These are phyloP conservation scores for Salix koriyanagi DNA, from an alignment of 345 rosid species.

Conservation along the genomic window DNA sequence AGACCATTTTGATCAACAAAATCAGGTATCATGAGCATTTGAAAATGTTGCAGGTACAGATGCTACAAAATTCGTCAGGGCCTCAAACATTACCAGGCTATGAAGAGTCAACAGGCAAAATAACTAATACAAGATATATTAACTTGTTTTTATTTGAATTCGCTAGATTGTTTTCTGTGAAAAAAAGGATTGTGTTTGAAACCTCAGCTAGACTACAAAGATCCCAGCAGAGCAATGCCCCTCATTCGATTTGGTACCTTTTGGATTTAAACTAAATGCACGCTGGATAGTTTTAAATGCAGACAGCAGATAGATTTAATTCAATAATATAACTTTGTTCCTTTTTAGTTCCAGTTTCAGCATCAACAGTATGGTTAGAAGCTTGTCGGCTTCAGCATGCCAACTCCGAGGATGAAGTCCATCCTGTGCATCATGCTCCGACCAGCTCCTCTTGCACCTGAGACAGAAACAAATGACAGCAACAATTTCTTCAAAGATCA, in stretches of 20 bases:
- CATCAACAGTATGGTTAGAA: conserved; percentile 23
- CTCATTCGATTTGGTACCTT: not conserved
- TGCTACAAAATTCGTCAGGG: too few species aligned
- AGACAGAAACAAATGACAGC: not conserved
- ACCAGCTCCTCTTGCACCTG: conserved; percentile 80
- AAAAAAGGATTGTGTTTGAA: not conserved
- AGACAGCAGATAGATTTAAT: not conserved
- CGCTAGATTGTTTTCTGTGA: not conserved
- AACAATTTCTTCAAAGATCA: not conserved
- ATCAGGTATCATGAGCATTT: too few species aligned
- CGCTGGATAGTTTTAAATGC: not conserved
- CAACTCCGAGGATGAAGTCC: conserved; percentile 75
- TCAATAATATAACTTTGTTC: conserved; percentile 37
- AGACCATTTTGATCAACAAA: too few species aligned
- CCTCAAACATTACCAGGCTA: too few species aligned
- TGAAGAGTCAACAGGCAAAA: not conserved
- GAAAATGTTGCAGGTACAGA: too few species aligned
- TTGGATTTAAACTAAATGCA: not conserved
- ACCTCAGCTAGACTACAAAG: not conserved
- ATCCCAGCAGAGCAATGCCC: not conserved
- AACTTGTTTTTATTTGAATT: not conserved
- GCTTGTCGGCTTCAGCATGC: conserved; percentile 56
- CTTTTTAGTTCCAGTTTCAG: conserved; percentile 49
- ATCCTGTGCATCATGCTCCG: conserved; percentile 63
- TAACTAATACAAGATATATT: not conserved